phyloP scores from a whole-genome alignment of 1,139 yeast species.

The Yamadazyma membranifaciens region DNA sequence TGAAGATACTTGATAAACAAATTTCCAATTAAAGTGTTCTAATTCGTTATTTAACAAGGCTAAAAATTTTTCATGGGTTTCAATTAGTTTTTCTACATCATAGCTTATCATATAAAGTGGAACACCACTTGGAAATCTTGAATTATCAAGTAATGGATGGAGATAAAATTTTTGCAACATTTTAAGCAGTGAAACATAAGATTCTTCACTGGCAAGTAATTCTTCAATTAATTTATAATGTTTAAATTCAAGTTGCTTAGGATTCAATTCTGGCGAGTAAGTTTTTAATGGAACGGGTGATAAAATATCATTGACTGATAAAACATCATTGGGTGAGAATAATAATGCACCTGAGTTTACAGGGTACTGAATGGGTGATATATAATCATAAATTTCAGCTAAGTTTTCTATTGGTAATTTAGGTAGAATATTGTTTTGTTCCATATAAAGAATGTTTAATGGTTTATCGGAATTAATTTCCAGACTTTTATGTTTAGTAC shows the following conservation, averaged over 20 bases:
- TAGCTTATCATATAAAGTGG: conserved; percentile 13
- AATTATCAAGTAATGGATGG: conserved; percentile 25
- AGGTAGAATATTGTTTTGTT: no score
- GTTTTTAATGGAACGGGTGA: conserved; percentile 24
- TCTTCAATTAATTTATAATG: conserved; percentile 44
- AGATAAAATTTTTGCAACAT: conserved; percentile 38
- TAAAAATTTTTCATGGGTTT: conserved; percentile 8
- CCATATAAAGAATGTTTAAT: neutral
- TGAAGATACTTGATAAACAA: neutral
- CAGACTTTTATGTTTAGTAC: conserved; percentile 4
- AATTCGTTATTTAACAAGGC: neutral
- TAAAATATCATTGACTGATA: conserved; percentile 21
- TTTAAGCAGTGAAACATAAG: conserved; percentile 41
- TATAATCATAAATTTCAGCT: neutral
- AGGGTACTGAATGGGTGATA: neutral
- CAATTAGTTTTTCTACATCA: conserved; percentile 8
- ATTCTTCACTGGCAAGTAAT: conserved; percentile 45
- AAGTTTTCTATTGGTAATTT: neutral
- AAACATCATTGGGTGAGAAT: conserved; percentile 14
- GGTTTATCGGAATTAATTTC: conserved; percentile 3
- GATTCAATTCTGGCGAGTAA: conserved; percentile 16
- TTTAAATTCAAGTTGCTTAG: conserved; percentile 17
- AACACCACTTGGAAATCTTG: conserved; percentile 10
- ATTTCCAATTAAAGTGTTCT: neutral
- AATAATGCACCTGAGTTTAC: neutral